Base-by-base conservation (phyloP, 2,329 filamentous ascomycete species). In the Aspergillus tamarii region DNA sequence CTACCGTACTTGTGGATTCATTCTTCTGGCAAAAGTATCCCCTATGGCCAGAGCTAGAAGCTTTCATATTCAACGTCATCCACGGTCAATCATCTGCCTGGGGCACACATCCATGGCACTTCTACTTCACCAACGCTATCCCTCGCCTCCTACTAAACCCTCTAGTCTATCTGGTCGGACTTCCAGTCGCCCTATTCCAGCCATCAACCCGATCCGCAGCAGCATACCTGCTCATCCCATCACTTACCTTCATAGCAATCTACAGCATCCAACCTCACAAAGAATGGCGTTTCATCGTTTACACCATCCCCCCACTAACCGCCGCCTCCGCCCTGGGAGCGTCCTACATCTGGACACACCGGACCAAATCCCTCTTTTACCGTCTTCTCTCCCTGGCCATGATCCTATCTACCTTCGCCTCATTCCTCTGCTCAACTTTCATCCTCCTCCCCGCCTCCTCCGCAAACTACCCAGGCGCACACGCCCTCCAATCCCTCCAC, bases 231-330 rank as follows among this genome's bases (percentile, higher is more conserved):
- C 70, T 91, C 4, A 70, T 89, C 2, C 93, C 95, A 0, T 85
- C 87, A 11, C 68, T 96, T 1, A 77, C 86, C 34, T 99, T 94
- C 76, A 84, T 96, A 23, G 85, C 85, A 5, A 77, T 96, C 50
- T 98, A 97, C 82, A 97, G 93, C 67, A 71, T 93, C 57, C 91
- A 97, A 66, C 94, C 94, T 0, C 95, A 99, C 81, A 99, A 99
- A 76, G 95, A 99, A 80, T 91, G 93, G 76, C 91, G 95, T 21
- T 99, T 99, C 82, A 89, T 99, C 70, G 88, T 98, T 72, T 98
- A 98, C 79, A 85, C 88, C 59, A 84, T 96, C 28, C 95, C 95
- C 0, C 84, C 90, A 0, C 81, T 98, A 34, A 97, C 94, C 0
- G 90, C 90, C 12, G 86, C 89, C 3, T 90, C 93, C 0, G 89